Base-by-base conservation (phyloP, 306 rosid species). In the Cucurbita pepo region DNA sequence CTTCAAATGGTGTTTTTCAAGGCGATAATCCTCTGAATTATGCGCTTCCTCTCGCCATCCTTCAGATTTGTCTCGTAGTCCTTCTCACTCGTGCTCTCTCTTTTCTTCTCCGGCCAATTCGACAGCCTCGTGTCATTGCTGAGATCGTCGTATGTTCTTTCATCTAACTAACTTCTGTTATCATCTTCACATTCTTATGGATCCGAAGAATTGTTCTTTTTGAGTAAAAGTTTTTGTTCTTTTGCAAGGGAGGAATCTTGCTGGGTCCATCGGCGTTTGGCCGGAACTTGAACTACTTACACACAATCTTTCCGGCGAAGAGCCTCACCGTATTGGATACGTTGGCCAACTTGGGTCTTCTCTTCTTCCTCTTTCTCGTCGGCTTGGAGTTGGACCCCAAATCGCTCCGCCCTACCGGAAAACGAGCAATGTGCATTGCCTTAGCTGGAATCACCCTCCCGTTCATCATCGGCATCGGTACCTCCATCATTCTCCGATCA, bases 201-300 rank as follows among this genome's bases (percentile, higher is more conserved):
- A 48, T 48, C 52, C 14, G 2, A 25, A 25, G 25, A 25, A 25
- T 25, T 25, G 25, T 25, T 25, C 25, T 25, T 25, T 25, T 25
- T 25, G 2, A 25, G 34, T 30, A 30, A 30, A 30, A 30, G 3
- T 30, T 41, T 6, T 45, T 41, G 7, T 41, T 41, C 8, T 41
- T 1, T 6, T 41, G 9, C 48, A 5, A 87, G 92, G 96, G 92
- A 7, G 96, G 96, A 45, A 80, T 87, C 19, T 43, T 90, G 34
- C 84, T 90, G 22, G 92, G 96, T n/a, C 96, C 96, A 10, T 87
- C 96, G 16, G 92, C 66, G 10, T 66, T 87, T 18, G 96, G 96
- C 5, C 79, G 77, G n/a, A 87, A 76, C 77, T 45, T 72, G 30
- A 10, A 5, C 1, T 90, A 78, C 69, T 75, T 86, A 18, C 41